Base-by-base conservation (phyloP, 2,329 filamentous ascomycete genomes). In the Fusarium equiseti region DNA sequence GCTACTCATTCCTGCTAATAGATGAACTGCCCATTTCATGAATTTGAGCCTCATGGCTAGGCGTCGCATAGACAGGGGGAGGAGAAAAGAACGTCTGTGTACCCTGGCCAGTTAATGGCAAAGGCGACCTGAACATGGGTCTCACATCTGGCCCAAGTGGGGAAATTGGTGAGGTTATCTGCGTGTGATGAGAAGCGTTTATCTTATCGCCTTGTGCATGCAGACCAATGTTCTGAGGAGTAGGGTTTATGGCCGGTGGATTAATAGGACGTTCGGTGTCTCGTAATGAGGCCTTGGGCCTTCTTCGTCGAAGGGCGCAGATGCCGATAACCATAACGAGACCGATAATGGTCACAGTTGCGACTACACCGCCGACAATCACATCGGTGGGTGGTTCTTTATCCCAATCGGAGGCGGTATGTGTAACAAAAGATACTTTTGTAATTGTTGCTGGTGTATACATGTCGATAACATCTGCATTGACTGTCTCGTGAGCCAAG, bases 51-150 rank as follows among this genome's bases (percentile, higher is more conserved):
- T 38, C 35, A n/a, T n/a, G 16, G 1, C 9, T 4, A 38, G 18
- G 5, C 35, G 3, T 38, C 18, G 11, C 16, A n/a, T 4, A n/a
- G 35, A n/a, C 18, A 38, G 6, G 35, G 8, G 35, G 35, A n/a
- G 5, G 35, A 11, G 35, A 38, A 38, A 2, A 1, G n/a, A n/a
- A 38, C 18, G 11, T 1, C 10, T n/a, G 16, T 38, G 35, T 38
- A 2, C 1, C 1, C 18, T 3, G 35, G 5, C 5, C 1, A 3
- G 1, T 6, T 38, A 5, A 38, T n/a, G 35, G 9, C 32, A 38
- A 38, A 38, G 3, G 18, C 35, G 35, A 38, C 35, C 16, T 38
- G 5, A n/a, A 18, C 3, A 38, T 38, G 16, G 32, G 32, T 38
- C 9, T 10, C 32, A 6, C 2, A 18, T 18, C 2, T 11, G 9